Conservation (phyloP, 2,329 filamentous ascomycete genomes). For the Graphiopsis chlorocephala region DNA sequence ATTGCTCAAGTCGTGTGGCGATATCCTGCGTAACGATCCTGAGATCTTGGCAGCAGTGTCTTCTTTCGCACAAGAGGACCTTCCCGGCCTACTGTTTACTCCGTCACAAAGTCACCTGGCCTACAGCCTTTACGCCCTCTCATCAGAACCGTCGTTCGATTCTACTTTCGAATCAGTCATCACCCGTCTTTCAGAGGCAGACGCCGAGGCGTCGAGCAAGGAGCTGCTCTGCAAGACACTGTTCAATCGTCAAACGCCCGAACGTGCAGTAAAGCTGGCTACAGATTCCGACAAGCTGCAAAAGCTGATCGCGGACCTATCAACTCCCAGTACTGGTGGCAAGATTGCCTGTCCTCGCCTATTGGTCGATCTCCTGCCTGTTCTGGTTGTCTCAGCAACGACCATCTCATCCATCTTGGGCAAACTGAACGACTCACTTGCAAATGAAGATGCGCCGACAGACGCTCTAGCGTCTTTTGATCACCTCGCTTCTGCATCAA, state of each 20-base stretch:
- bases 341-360: conserved; percentile 1
- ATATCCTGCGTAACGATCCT: conserved; percentile 40
- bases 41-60: conserved; percentile 42
- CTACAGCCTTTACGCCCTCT: conserved; percentile 57
- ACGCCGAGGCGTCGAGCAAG: conserved; percentile 4
- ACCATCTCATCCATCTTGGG: neutral
- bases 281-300: conserved; percentile 5
- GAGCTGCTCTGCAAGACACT: conserved; percentile 25
- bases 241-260: conserved; percentile 36
- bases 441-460: neutral
- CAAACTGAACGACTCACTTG: conserved; percentile 4
- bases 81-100: conserved; percentile 61
- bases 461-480: conserved; percentile 6
- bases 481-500: conserved; percentile 5
- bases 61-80: conserved; percentile 53
- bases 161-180: conserved; percentile 26
- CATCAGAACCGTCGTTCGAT: conserved; percentile 35
- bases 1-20: conserved; percentile 46
- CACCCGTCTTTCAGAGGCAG: conserved; percentile 19
- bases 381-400: neutral
- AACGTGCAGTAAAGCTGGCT: conserved; percentile 30
- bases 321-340: neutral
- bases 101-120: conserved; percentile 67
- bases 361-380: conserved; percentile 10
- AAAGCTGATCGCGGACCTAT: neutral